phyloP scores from a whole-genome alignment of 495 filamentous ascomycete species.

The Penicillium roqueforti region DNA sequence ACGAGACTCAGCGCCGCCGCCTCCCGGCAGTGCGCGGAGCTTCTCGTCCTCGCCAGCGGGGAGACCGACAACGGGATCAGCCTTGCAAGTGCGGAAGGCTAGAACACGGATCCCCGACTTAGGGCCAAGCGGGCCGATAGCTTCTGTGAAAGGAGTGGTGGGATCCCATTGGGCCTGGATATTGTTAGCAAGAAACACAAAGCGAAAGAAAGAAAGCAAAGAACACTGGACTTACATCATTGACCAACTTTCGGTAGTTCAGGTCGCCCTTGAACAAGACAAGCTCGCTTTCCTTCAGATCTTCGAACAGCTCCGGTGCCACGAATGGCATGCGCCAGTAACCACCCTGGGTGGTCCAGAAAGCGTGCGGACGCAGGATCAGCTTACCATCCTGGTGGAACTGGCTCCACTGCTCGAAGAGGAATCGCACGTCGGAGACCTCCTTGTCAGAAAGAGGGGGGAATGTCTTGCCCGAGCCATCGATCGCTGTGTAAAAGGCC shows the following conservation, averaged over 20 bases:
- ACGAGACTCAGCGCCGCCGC: constrained; percentile 63
- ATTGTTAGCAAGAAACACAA: constrained; percentile 12
- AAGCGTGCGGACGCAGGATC: constrained; percentile 70
- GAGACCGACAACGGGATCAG: constrained; percentile 91
- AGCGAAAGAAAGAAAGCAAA: not conserved
- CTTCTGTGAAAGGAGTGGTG: constrained; percentile 77
- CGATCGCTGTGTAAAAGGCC: constrained; percentile 68
- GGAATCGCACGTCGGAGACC: constrained; percentile 59
- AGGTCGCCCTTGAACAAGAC: constrained; percentile 96
- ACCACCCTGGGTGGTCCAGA: constrained; percentile 83
- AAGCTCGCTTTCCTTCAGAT: constrained; percentile 80
- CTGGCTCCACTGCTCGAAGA: constrained; percentile 75
- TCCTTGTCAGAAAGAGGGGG: constrained; percentile 62
- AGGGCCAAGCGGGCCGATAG: constrained; percentile 81
- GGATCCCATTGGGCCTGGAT: constrained; percentile 75
- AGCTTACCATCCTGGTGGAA: constrained; percentile 80
- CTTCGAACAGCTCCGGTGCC: constrained; percentile 64
- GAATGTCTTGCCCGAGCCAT: constrained; percentile 59
- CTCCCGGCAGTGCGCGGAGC: constrained; percentile 61
- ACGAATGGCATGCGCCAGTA: constrained; percentile 79
- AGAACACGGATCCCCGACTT: constrained; percentile 76
- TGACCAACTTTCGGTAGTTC: constrained; percentile 89
- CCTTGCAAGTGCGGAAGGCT: constrained; percentile 90
- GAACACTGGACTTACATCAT: constrained; percentile 60
- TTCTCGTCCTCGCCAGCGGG: constrained; percentile 73